Percentiles rank a stretch among this genome's conserved stretches.
These are phyloP conservation scores for Hydnum rufescens DNA, from an alignment of 768 basidiomycete genomes.

Conservation along the genomic window DNA sequence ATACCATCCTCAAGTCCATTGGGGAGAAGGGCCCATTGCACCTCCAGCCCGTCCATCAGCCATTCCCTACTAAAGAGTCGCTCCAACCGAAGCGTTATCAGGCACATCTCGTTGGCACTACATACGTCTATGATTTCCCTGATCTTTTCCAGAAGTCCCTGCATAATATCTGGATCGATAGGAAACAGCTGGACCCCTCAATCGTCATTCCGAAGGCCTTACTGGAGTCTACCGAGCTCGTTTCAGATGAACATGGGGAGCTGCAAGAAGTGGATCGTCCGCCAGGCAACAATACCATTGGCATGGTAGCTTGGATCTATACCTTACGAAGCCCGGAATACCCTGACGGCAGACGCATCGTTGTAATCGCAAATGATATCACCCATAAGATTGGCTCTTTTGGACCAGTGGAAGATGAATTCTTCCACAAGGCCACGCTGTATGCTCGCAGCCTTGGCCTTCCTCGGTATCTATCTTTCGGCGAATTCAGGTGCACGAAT, in stretches of 20 bases:
- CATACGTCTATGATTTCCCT: slow-evolving; percentile 98
- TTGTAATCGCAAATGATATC: slow-evolving; percentile 94
- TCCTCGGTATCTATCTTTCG: slow-evolving; percentile 91
- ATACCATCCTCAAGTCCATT: slow-evolving; percentile 90
- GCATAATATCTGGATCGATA: slow-evolving; percentile 77
- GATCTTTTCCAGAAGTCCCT: slow-evolving; percentile 96
- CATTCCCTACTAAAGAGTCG: slow-evolving; percentile 95
- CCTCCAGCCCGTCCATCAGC: slow-evolving; percentile 80
- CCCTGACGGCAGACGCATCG: slow-evolving; percentile 66
- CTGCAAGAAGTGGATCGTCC: slow-evolving; percentile 79
- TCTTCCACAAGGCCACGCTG: slow-evolving; percentile 87
- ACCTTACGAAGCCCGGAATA: slow-evolving; percentile 83
- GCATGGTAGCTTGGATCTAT: slow-evolving; percentile 98
- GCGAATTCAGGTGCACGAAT: slow-evolving; percentile 98
- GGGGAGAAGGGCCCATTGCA: slow-evolving; percentile 95
- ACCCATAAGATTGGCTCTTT: slow-evolving; percentile 98
- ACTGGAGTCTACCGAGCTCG: slow-evolving; percentile 73
- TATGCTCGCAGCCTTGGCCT: slow-evolving; percentile 77
- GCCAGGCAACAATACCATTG: slow-evolving; percentile 84
- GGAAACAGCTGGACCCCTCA: slow-evolving; percentile 40
- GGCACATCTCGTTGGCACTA: slow-evolving; percentile 93
- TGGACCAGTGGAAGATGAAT: slow-evolving; percentile 87
- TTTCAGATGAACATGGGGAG: slow-evolving; percentile 83
- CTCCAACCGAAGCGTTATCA: slow-evolving; percentile 98
- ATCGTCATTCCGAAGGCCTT: slow-evolving; percentile 57